phyloP scores from a whole-genome alignment of 345 rosid genomes.

The Firmiana major region DNA sequence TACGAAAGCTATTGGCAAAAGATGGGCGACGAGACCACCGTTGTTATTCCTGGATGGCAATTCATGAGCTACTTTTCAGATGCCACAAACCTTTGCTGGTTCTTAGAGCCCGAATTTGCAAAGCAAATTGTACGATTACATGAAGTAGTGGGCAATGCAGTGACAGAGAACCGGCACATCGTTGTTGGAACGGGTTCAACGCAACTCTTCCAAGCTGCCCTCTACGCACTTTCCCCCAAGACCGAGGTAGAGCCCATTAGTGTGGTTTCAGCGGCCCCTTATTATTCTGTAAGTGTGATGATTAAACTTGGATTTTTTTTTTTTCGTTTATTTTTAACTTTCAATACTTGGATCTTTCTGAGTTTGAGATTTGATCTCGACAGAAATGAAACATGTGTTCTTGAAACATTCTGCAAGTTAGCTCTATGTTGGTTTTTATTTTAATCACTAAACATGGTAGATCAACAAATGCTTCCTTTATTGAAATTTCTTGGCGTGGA shows the following conservation, averaged over 20 bases:
- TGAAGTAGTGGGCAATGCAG: conserved; percentile 71
- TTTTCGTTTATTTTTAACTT: no score
- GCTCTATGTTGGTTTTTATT: not conserved
- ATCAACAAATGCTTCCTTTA: not conserved
- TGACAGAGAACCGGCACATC: conserved; percentile 54
- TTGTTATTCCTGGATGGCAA: conserved; percentile 87
- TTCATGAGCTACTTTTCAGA: conserved; percentile 84
- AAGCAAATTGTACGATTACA: conserved; percentile 64
- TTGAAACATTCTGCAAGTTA: no score
- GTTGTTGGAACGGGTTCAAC: conserved; percentile 95
- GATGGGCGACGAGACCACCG: conserved; percentile 61
- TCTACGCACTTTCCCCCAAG: conserved; percentile 67
- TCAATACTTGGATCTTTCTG: no score
- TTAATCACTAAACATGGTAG: not conserved
- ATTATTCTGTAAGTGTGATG: conserved; percentile 60
- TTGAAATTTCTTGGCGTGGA: not conserved
- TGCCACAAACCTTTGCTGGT: conserved; percentile 68
- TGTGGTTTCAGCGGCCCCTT: conserved; percentile 85
- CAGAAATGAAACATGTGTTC: no score
- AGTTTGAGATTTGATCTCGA: no score
- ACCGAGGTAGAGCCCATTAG: conserved; percentile 55
- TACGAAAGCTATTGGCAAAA: conserved; percentile 72
- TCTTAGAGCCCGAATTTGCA: conserved; percentile 73
- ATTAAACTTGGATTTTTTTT: not conserved
- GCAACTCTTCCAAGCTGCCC: conserved; percentile 77